phyloP scores from a whole-genome alignment of 2,329 filamentous ascomycete genomes.

The Penicillium vulpinum region DNA sequence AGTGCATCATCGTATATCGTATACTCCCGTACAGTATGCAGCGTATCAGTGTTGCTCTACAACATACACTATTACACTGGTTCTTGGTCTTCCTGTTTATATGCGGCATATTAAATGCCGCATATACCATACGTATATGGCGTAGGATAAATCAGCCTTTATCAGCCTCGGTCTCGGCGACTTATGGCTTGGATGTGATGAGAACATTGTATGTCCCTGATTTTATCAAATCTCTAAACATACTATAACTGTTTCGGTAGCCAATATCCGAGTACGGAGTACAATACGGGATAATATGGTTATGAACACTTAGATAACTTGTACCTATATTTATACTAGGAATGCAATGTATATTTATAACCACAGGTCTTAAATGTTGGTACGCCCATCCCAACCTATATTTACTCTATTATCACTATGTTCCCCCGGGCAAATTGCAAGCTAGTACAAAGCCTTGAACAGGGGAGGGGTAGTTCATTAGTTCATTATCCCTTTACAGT shows the following conservation, averaged over 20 bases:
- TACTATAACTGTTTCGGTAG: background rate
- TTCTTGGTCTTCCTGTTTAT: background rate
- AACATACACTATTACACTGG: background rate
- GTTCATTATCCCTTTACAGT: no score
- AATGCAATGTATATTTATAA: background rate
- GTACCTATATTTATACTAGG: no score
- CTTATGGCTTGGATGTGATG: background rate
- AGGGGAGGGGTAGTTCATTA: background rate
- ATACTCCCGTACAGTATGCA: background rate
- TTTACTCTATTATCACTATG: background rate
- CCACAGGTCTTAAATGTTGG: background rate
- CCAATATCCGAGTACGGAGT: background rate
- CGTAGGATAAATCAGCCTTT: no score
- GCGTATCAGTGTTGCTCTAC: background rate
- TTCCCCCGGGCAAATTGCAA: constrained; percentile 4
- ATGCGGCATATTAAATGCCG: background rate
- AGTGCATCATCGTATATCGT: background rate
- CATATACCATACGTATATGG: background rate
- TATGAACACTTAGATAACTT: background rate
- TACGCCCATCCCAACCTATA: background rate
- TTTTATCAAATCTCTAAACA: background rate
- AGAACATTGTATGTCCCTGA: background rate
- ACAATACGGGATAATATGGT: background rate
- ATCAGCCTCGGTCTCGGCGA: background rate
- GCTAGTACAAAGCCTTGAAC: background rate